Evolutionary conservation across 495 filamentous ascomycete genomes (phyloP), one percentile per base, ranked within the genome.

Genomic region (Aspergillus cristatus): DNA sequence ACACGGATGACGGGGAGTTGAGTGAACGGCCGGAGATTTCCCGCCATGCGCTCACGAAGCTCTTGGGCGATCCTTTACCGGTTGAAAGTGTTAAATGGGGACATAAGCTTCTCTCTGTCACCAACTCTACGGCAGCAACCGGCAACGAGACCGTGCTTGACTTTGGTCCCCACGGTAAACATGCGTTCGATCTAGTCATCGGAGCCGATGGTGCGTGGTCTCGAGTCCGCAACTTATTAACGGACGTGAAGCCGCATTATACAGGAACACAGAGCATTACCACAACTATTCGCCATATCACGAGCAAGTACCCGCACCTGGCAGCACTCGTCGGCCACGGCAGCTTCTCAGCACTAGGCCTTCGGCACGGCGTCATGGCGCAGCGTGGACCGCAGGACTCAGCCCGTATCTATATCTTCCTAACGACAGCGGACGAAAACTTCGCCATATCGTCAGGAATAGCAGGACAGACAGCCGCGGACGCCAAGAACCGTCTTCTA

Each of bases 201-300:
- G 78, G 79, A 8, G 76, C 76, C 3, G 78, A 82, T 40, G 78
- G 78, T 7, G 74, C 76, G 11, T 79, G 76, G 72, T 72, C 67
- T 8, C 63, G 62, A 33, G 65, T 75, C 3, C 65, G 78, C 17
- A 48, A 45, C 1, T 25, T 70, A 1, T 49, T 81, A 13, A 72
- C 68, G 2, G 48, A 63, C 25, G 54, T 57, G 22, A 49, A 54
- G 41, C 78, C 75, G 1, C 41, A 54, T 7, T 79, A 75, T 48
- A 64, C 63, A 1, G 71, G 74, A 8, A 46, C 69, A 6, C 46
- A 52, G 20, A 32, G 11, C 16, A 49, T 66, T 20, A 46, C 40
- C 7, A 14, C 42, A 12, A 55, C 34, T 0, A 48, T 55, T 20
- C 35, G 42, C 4, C 6, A 55, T 7, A 45, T 55, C 35, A 45